Percentiles rank a stretch among this genome's conserved stretches.
Evolutionary conservation across 352 stramenopile species (phyloP).

Genomic region (Thraustotheca clavata): DNA sequence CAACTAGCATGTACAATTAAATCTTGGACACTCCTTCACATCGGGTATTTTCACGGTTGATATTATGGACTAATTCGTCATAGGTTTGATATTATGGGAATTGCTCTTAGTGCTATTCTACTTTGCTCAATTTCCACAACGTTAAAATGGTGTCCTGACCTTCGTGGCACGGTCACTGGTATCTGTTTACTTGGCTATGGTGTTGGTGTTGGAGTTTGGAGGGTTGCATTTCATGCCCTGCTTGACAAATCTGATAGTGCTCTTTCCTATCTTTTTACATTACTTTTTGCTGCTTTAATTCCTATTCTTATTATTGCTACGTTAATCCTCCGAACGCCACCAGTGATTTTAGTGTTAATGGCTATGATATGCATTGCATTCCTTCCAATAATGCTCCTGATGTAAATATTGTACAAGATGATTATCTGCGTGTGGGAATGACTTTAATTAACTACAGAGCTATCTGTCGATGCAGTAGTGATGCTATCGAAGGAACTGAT

Average conservation of each 20-base stretch:
- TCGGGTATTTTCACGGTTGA: neutral
- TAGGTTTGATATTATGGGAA: neutral
- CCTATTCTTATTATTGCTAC: neutral
- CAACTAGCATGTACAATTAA: neutral
- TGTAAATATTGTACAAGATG: neutral
- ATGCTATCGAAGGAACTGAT: conserved; percentile 2
- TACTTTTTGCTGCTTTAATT: neutral
- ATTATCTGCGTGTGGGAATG: conserved; percentile 19
- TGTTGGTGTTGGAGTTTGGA: neutral
- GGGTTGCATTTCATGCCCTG: neutral
- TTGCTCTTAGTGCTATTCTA: neutral
- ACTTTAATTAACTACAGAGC: conserved; percentile 10
- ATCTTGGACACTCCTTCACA: neutral
- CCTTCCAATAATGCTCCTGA: neutral
- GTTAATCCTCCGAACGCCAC: conserved; percentile 2
- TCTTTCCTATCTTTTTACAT: neutral
- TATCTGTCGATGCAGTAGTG: too few species aligned
- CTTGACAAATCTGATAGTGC: neutral
- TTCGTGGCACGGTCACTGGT: conserved; percentile 2
- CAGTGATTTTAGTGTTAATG: neutral
- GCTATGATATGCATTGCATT: conserved; percentile 7
- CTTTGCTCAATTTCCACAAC: neutral
- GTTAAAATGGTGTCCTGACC: conserved; percentile 10
- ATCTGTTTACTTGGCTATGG: neutral
- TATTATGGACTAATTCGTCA: neutral